Evolutionary conservation across 225 moss, liverwort and hornwort genomes (phyloP), one percentile per base, ranked within the genome.

Genomic region (Pleurozium schreberi): DNA sequence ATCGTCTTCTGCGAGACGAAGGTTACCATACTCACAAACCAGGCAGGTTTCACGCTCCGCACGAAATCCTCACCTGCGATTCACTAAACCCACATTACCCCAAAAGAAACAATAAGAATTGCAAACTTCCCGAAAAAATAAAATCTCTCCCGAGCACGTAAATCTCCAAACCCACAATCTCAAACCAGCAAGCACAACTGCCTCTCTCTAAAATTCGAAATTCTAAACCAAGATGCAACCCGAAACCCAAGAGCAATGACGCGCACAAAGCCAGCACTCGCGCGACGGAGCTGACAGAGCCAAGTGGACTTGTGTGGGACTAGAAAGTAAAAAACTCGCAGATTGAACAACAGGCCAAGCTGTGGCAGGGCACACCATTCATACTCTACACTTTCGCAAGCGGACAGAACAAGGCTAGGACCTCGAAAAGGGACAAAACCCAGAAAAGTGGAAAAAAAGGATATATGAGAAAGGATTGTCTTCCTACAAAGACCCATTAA

Each of bases 1-100:
- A 49, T 85, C 50, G 89, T 79, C 90, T 80, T 93, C 74, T 90
- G 94, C 84, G 92, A 85, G 87, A 93, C 60, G 89, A 93, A 93
- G 77, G 91, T 93, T 83, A 94, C 94, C 94, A 94, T 94, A 83
- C 91, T 94, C 93, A 94, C 94, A 81, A 70, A 84, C 75, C 86
- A 66, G 45, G 21, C 55, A 57, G 42, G 34, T 23, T 64, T 64
- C 86, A 22, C 40, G 86, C 40, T 63, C 75, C 38, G 38, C 62
- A 50, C 62, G 38, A 75, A 75, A 31, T 52, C 49, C 62, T 18
- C 61, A n/a, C 74, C 76, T 76, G 75, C 14, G 50, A 64, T 77
- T 40, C 52, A 50, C 52, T 63, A n/a, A 64, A 70, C 57, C 57
- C 84, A 70, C 42, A 58, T 70, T 74, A 20, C 66, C 27, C 70